Evolutionary conservation across 495 filamentous ascomycete species (phyloP).

Genomic region (Glonium stellatum): DNA sequence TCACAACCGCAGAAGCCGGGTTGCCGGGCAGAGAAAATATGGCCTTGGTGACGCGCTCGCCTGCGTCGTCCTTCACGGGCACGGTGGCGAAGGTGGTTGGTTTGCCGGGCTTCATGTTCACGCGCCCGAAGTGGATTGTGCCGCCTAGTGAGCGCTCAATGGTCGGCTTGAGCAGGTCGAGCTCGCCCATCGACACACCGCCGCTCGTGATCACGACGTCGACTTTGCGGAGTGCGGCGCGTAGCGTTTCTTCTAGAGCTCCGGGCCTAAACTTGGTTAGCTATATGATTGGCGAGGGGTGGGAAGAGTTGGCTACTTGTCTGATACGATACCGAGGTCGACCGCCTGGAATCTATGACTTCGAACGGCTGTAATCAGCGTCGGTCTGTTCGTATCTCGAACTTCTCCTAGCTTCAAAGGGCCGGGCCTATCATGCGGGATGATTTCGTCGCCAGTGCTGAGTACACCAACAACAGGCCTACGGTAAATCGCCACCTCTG

Average conservation of each 20-base stretch:
- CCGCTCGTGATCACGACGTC: constrained; percentile 90
- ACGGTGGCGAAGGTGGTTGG: constrained; percentile 95
- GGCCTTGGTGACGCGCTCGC: constrained; percentile 48
- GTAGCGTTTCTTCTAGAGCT: constrained; percentile 69
- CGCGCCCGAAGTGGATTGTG: constrained; percentile 93
- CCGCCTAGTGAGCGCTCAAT: constrained; percentile 86
- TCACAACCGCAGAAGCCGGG: constrained; percentile 86
- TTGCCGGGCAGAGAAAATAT: constrained; percentile 94
- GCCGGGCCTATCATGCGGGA: constrained; percentile 60
- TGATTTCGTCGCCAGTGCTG: constrained; percentile 93
- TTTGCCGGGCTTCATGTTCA: constrained; percentile 96
- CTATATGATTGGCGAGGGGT: not conserved
- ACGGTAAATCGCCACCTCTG: constrained; percentile 65
- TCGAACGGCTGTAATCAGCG: constrained; percentile 66
- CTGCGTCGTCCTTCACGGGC: constrained; percentile 46
- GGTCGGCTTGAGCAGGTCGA: constrained; percentile 94
- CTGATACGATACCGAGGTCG: constrained; percentile 81
- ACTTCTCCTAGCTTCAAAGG: constrained; percentile 72
- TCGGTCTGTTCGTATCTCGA: constrained; percentile 84
- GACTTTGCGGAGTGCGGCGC: constrained; percentile 61
- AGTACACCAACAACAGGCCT: constrained; percentile 78
- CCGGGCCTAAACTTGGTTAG: constrained; percentile 39
- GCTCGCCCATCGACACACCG: constrained; percentile 96
- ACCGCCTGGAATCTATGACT: constrained; percentile 73
- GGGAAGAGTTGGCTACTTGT: constrained; percentile 45